Percentiles rank a stretch among this genome's conserved stretches.
Conservation (phyloP, 768 basidiomycete genomes). For the Lactifluus hygrophoroides region DNA sequence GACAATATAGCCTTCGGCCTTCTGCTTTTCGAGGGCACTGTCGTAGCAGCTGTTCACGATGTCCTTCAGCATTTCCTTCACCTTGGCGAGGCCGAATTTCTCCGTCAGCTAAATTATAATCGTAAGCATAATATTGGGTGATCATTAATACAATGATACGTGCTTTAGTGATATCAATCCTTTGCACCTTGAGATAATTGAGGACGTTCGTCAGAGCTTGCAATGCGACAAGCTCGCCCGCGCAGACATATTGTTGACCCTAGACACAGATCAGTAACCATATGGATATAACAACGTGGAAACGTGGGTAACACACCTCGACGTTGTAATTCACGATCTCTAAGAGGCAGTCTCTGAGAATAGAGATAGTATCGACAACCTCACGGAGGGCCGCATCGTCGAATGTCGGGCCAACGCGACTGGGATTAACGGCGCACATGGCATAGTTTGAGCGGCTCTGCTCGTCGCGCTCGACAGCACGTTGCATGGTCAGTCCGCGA, state of each 20-base stretch:
- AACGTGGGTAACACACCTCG: constrained; percentile 44
- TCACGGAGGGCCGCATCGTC: constrained; percentile 93
- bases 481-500: constrained; percentile 99
- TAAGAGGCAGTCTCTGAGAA: constrained; percentile 69
- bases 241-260: constrained; percentile 99
- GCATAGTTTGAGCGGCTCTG: constrained; percentile 93
- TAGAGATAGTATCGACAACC: constrained; percentile 86
- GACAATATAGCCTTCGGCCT: constrained; percentile 79
- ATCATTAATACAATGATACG: background rate
- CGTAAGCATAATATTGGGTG: background rate
- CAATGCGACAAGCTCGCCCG: constrained; percentile 88
- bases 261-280: constrained; percentile 26
- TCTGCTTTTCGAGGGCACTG: constrained; percentile 69
- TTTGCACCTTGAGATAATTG: constrained; percentile 94
- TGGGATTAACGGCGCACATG: constrained; percentile 99
- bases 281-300: background rate
- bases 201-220: constrained; percentile 94
- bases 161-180: constrained; percentile 87
- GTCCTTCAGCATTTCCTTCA: constrained; percentile 91
- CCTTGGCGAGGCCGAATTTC: constrained; percentile 81
- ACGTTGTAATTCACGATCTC: constrained; percentile 98
- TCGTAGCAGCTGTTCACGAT: constrained; percentile 80
- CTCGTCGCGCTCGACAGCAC: constrained; percentile 93
- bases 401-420: constrained; percentile 90
- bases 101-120: constrained; percentile 59